Evolutionary conservation across 305 asterid genomes (phyloP).

Genomic region (Ajuga reptans): DNA sequence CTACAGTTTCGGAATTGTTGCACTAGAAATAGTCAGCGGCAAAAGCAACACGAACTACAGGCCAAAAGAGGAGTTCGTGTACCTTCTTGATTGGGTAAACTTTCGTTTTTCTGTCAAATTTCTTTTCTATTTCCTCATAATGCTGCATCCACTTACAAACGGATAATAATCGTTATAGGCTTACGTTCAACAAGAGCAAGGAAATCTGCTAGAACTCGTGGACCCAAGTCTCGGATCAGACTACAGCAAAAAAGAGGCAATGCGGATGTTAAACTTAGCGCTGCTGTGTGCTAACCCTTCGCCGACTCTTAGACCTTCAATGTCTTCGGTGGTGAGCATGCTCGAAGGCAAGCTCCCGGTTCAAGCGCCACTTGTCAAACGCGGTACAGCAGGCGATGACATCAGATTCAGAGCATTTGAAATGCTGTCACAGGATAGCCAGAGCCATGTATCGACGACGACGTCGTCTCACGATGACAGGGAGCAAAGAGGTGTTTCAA

Average conservation of each 20-base stretch:
- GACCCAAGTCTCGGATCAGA: conserved; percentile 62
- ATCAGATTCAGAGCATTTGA: conserved; percentile 57
- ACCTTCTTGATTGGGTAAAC: conserved; percentile 91
- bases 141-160: no score
- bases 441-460: conserved; percentile 34
- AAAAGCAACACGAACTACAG: conserved; percentile 78
- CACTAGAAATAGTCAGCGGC: conserved; percentile 79
- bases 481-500: conserved; percentile 38
- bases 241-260: conserved; percentile 53
- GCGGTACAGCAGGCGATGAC: conserved; percentile 31
- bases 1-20: conserved; percentile 81
- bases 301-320: conserved; percentile 77
- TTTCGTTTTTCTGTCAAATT: not conserved
- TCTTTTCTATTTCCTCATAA: no score
- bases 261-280: conserved; percentile 56
- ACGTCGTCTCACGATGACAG: conserved; percentile 36
- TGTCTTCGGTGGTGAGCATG: conserved; percentile 80
- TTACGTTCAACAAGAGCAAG: conserved; percentile 87
- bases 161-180: conserved; percentile 36
- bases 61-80: conserved; percentile 79
- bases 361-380: conserved; percentile 62
- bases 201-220: conserved; percentile 73
- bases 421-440: conserved; percentile 59
- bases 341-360: conserved; percentile 65
- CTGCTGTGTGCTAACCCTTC: conserved; percentile 79